phyloP scores from a whole-genome alignment of 1,284 basidiomycete species.

The Schizophyllum commune region DNA sequence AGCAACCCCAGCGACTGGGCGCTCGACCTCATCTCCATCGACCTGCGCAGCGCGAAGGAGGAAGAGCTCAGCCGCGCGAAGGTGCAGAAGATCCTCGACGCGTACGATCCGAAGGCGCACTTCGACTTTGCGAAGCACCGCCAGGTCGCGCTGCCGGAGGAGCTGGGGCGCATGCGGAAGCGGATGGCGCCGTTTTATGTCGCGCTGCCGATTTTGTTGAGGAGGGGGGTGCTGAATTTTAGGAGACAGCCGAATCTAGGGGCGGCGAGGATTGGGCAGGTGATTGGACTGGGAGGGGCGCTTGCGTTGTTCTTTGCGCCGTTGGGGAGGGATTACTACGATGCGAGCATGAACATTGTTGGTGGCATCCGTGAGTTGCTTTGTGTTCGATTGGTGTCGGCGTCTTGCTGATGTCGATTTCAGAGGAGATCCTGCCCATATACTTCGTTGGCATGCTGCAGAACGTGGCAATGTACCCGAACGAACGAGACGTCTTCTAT shows the following conservation, averaged over 20 bases:
- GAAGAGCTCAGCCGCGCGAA: conserved; percentile 24
- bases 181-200: conserved; percentile 7
- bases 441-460: conserved; percentile 14
- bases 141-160: not conserved
- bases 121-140: not conserved
- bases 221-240: conserved; percentile 9
- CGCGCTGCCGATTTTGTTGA: conserved; percentile 10
- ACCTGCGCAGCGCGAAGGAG: conserved; percentile 30
- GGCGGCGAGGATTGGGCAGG: conserved; percentile 9
- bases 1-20: conserved; percentile 13
- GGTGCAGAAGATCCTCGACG: conserved; percentile 20
- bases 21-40: conserved; percentile 36
- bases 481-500: conserved; percentile 11
- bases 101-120: conserved; percentile 18
- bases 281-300: conserved; percentile 9
- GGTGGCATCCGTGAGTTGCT: conserved; percentile 9
- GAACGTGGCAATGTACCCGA: conserved; percentile 11
- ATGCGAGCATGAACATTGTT: conserved; percentile 8
- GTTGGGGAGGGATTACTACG: conserved; percentile 9
- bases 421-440: conserved; percentile 1
- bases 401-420: not conserved
- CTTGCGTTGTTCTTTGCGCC: conserved; percentile 11
- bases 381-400: not conserved
- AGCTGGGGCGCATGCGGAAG: conserved; percentile 5
- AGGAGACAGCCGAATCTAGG: conserved; percentile 7